These are phyloP conservation scores for Alternaria postmessia DNA, from an alignment of 2,329 filamentous ascomycete species.

Conservation along the genomic window DNA sequence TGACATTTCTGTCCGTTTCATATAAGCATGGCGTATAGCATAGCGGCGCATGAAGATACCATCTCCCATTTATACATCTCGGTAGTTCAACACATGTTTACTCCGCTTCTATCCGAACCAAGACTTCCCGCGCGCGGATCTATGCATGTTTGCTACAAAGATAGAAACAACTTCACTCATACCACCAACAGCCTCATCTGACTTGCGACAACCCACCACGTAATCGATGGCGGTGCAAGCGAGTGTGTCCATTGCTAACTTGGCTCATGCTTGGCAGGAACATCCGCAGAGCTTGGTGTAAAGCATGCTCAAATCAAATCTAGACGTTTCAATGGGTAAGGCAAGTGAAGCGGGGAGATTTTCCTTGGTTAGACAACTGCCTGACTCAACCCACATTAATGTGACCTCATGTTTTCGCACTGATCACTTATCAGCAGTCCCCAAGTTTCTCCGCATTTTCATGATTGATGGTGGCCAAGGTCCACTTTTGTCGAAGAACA, in stretches of 20 bases:
- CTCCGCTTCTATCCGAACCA: not conserved
- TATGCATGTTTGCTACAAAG: not conserved
- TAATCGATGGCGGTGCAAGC: conserved; percentile 1
- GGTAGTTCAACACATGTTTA: not conserved
- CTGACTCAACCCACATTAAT: not conserved
- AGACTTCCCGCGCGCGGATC: not conserved
- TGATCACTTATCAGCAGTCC: not conserved
- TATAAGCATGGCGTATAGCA: not conserved
- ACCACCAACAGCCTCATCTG: not conserved
- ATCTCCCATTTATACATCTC: not conserved
- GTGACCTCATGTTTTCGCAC: not conserved
- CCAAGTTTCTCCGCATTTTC: not conserved
- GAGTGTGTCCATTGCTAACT: not conserved
- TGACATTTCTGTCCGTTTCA: not conserved
- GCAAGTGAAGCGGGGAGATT: not conserved
- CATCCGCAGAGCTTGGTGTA: conserved; percentile 5
- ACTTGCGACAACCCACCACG: conserved; percentile 2
- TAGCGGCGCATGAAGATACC: conserved; percentile 4
- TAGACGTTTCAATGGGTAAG: not conserved
- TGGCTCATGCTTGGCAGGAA: conserved; percentile 1
- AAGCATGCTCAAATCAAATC: not conserved
- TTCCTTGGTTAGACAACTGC: not conserved
- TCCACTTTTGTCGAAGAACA: not conserved
- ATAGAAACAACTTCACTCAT: not conserved
- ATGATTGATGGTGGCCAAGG: not conserved